Base-by-base conservation (phyloP, 2,329 filamentous ascomycete species). In the Bipolaris bicolor region DNA sequence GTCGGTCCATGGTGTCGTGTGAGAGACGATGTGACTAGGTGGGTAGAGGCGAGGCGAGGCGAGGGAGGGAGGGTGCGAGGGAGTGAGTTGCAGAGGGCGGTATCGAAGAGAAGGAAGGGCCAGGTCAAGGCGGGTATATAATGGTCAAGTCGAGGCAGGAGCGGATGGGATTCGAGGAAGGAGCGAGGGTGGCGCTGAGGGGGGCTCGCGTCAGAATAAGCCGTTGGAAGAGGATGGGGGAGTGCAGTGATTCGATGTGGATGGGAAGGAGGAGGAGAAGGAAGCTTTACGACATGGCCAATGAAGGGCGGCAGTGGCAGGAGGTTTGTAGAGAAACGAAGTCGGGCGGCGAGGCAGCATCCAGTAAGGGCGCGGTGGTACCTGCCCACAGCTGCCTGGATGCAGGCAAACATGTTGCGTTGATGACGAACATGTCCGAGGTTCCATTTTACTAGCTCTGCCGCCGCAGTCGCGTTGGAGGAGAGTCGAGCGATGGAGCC, bases 391-490 rank as follows among this genome's bases (percentile, higher is more conserved):
- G 37, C 62, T 61, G 55, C 52, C 62, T 59, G 55, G 55, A 48
- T 54, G 49, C 64, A 59, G 56, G 63, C 65, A 60, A 60, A 58
- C 57, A 59, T 53, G 53, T 43, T 57, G 49, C 40, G 57, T 7
- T 59, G 61, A 73, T 68, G 70, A 70, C 67, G 62, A 49, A 67
- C 48, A 46, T 64, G 60, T 59, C 50, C 64, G 58, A 62, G 57
- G 63, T 52, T 49, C 51, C 54, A 64, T 65, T 74, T 74, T 69
- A 63, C 67, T 73, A 74, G 70, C 66, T 71, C 63, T 68, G 64
- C 70, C 72, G 73, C 73, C 68, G 64, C 59, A 71, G 66, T 71
- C 73, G 73, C 73, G 66, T 69, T 69, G 62, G 65, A 64, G 64
- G 63, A 54, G 48, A 48, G 39, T 29, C 22, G 15, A 53, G 47